These are phyloP conservation scores for Chaetoscypha palmicola DNA, from an alignment of 2,329 filamentous ascomycete species.

Conservation along the genomic window DNA sequence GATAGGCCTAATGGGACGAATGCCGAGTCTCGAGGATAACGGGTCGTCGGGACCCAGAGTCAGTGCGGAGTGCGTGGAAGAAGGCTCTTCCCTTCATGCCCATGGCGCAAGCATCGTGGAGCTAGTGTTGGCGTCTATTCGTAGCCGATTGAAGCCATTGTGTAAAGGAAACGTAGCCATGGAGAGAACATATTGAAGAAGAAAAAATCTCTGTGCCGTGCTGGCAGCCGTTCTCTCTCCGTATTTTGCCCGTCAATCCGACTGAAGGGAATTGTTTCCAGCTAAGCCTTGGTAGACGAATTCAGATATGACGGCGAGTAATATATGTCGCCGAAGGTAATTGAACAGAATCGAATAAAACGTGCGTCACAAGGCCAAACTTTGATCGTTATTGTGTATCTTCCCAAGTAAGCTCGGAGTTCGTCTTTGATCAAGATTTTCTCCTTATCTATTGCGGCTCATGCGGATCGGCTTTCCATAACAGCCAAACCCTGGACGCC, in stretches of 20 bases:
- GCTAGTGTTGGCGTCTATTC: not conserved
- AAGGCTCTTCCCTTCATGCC: not conserved
- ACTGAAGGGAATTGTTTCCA: not conserved
- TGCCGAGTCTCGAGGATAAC: not conserved
- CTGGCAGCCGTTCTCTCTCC: not conserved
- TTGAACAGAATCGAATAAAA: too few relatives aligned
- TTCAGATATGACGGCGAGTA: too few relatives aligned
- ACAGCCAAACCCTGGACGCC: too few relatives aligned
- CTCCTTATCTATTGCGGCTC: too few relatives aligned
- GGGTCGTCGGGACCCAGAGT: not conserved
- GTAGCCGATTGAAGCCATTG: constrained; percentile 1
- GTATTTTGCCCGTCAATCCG: not conserved
- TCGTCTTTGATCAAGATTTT: too few relatives aligned
- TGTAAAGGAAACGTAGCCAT: constrained; percentile 6
- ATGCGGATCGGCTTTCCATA: too few relatives aligned
- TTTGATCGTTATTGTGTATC: too few relatives aligned
- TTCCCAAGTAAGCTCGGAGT: too few relatives aligned
- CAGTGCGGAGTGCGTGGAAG: not conserved
- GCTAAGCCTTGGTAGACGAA: not conserved
- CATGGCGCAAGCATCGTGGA: constrained; percentile 3
- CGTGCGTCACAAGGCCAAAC: too few relatives aligned
- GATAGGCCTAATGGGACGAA: not conserved
- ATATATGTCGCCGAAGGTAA: too few relatives aligned
- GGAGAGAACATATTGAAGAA: not conserved
- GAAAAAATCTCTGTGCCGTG: constrained; percentile 5